Conservation (phyloP, 1,139 yeast genomes). For the Pichiaceae sp. region DNA sequence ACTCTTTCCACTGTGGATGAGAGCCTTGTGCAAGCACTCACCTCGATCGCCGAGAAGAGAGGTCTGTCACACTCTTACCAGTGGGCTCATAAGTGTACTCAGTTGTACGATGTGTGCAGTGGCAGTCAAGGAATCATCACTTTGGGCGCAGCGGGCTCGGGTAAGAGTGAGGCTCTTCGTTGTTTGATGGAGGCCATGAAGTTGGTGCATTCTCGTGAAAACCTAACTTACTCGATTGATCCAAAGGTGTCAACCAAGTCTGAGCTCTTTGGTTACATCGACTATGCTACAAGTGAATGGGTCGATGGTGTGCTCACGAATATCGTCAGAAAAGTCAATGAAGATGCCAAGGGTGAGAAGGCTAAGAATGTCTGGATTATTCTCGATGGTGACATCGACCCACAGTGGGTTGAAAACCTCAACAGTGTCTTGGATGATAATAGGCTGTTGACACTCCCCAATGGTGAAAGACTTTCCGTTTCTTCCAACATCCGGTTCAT, state of each 20-base stretch:
- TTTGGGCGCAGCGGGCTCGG: constrained; percentile 71
- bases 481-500: constrained; percentile 58
- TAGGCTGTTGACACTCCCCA: constrained; percentile 71
- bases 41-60: not conserved
- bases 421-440: constrained; percentile 92
- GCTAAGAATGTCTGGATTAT: constrained; percentile 64
- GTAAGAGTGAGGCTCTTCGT: constrained; percentile 57
- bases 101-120: constrained; percentile 54
- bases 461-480: constrained; percentile 73
- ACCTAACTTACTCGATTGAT: constrained; percentile 45
- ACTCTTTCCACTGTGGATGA: not conserved
- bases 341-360: constrained; percentile 52
- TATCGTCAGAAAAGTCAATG: constrained; percentile 51
- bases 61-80: constrained; percentile 19
- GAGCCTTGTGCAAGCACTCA: not conserved
- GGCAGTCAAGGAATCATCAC: constrained; percentile 76
- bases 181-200: constrained; percentile 40
- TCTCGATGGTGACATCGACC: constrained; percentile 92
- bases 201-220: constrained; percentile 26
- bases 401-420: constrained; percentile 87
- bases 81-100: constrained; percentile 54
- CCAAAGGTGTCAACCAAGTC: constrained; percentile 68
- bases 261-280: constrained; percentile 62
- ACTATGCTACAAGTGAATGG: constrained; percentile 83
- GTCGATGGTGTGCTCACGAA: constrained; percentile 78